Percentiles rank a stretch among this genome's conserved stretches.
Conservation (phyloP, 2,329 filamentous ascomycete species). For the Diplodia seriata region DNA sequence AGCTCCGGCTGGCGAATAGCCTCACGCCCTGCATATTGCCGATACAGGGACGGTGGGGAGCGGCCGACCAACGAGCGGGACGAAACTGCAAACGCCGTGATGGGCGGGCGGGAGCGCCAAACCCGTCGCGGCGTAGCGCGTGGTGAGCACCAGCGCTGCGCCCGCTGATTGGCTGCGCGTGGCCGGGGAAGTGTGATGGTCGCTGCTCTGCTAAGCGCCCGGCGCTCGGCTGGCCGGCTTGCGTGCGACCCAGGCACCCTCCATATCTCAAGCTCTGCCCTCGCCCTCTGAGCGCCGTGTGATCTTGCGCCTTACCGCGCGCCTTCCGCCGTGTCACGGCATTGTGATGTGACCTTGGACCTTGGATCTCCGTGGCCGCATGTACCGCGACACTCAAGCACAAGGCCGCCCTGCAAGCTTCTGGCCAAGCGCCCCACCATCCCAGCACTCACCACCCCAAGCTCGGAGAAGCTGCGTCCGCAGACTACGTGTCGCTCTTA, state of each 20-base stretch:
- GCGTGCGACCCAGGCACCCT: slow-evolving; percentile 26
- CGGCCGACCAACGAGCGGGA: slow-evolving; percentile 20
- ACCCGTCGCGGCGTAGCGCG: slow-evolving; percentile 1
- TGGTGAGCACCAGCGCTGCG: not conserved
- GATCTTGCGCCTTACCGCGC: slow-evolving; percentile 21
- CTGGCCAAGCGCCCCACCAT: slow-evolving; percentile 13
- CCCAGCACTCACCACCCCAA: slow-evolving; percentile 19
- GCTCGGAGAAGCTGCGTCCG: slow-evolving; percentile 15
- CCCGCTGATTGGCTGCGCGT: slow-evolving; percentile 11
- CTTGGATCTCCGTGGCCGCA: slow-evolving; percentile 8
- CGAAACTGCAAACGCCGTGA: slow-evolving; percentile 14
- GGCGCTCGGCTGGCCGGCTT: slow-evolving; percentile 20
- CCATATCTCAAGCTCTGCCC: slow-evolving; percentile 20
- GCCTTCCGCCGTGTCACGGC: slow-evolving; percentile 21
- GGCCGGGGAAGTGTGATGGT: slow-evolving; percentile 29
- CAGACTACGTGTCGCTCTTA: slow-evolving; percentile 25
- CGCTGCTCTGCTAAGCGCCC: slow-evolving; percentile 29
- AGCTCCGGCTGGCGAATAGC: slow-evolving; percentile 27
- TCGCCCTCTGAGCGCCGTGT: not conserved
- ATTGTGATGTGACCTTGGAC: slow-evolving; percentile 26
- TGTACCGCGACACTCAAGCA: slow-evolving; percentile 9
- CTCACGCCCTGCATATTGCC: slow-evolving; percentile 27
- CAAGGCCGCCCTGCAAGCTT: slow-evolving; percentile 9
- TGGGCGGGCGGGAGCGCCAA: slow-evolving; percentile 27
- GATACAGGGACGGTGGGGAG: slow-evolving; percentile 23